Conservation (phyloP, 2,329 filamentous ascomycete species). For the Chaetomiaceae sp. region DNA sequence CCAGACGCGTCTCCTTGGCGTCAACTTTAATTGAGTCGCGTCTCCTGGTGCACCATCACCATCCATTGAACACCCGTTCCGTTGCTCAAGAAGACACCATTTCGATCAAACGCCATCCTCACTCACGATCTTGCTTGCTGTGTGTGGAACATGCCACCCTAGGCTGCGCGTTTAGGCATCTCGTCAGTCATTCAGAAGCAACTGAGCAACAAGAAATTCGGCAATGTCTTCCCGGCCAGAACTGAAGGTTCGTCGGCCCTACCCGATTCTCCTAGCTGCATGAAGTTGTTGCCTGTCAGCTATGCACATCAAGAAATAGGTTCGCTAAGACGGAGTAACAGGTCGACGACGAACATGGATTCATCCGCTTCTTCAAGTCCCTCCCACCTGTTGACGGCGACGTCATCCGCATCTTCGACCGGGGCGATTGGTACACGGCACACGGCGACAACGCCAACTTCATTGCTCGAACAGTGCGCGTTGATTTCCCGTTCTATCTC, state of each 20-base stretch:
- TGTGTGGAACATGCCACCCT: conserved; percentile 9
- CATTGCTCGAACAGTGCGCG: conserved; percentile 65
- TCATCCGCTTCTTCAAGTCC: conserved; percentile 94
- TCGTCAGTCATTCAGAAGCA: not conserved
- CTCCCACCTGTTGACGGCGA: conserved; percentile 64
- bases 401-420: conserved; percentile 85
- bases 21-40: conserved; percentile 15
- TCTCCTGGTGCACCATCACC: too few species aligned
- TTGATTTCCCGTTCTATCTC: not conserved
- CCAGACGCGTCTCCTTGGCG: too few species aligned
- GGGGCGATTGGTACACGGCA: conserved; percentile 93
- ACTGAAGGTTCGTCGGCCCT: conserved; percentile 52
- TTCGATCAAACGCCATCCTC: too few species aligned
- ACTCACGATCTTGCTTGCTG: not conserved
- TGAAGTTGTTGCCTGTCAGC: conserved; percentile 13
- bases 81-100: too few species aligned
- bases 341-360: conserved; percentile 95
- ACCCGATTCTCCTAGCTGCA: not conserved
- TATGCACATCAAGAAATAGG: too few species aligned
- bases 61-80: too few species aligned
- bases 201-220: too few species aligned
- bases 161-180: not conserved
- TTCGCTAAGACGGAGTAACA: conserved; percentile 32
- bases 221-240: conserved; percentile 66
- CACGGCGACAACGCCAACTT: conserved; percentile 80